phyloP scores from a whole-genome alignment of 768 basidiomycete genomes.

The Boletus coccyginus region DNA sequence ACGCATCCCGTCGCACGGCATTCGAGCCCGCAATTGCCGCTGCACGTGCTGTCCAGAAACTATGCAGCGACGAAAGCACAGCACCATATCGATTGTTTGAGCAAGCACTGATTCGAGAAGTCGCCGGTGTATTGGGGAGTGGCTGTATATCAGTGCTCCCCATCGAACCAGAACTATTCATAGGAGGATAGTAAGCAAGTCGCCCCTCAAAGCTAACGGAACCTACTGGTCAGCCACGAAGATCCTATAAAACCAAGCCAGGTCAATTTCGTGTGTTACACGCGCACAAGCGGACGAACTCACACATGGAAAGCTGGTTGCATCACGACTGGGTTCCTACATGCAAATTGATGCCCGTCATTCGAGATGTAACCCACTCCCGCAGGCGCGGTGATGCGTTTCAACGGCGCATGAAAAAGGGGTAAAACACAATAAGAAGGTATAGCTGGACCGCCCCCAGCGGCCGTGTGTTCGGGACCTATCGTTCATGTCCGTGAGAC shows the following conservation, averaged over 20 bases:
- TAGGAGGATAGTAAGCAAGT: neutral
- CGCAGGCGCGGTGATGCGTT: conserved; percentile 23
- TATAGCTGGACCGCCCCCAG: conserved; percentile 36
- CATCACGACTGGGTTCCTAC: conserved; percentile 50
- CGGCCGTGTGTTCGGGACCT: conserved; percentile 52
- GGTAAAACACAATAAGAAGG: conserved; percentile 56
- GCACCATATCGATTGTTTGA: conserved; percentile 55
- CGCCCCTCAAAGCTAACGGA: neutral
- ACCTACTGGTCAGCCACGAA: conserved; percentile 52
- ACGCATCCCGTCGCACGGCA: conserved; percentile 46
- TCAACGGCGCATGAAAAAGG: conserved; percentile 45
- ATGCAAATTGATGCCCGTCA: conserved; percentile 55
- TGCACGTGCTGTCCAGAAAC: conserved; percentile 55
- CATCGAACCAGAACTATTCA: conserved; percentile 54
- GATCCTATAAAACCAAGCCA: conserved; percentile 32
- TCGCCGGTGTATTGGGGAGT: conserved; percentile 41
- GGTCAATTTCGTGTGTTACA: neutral
- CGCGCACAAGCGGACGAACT: conserved; percentile 16
- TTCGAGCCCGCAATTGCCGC: conserved; percentile 31
- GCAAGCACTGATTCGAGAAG: conserved; percentile 34
- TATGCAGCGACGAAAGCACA: conserved; percentile 52
- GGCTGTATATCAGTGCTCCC: conserved; percentile 38
- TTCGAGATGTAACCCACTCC: conserved; percentile 48
- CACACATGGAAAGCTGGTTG: conserved; percentile 62
- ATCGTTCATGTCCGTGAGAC: neutral